Percentiles rank a stretch among this genome's conserved stretches.
These are phyloP conservation scores for Tremellales sp. DNA, from an alignment of 1,284 basidiomycete genomes.

Conservation along the genomic window DNA sequence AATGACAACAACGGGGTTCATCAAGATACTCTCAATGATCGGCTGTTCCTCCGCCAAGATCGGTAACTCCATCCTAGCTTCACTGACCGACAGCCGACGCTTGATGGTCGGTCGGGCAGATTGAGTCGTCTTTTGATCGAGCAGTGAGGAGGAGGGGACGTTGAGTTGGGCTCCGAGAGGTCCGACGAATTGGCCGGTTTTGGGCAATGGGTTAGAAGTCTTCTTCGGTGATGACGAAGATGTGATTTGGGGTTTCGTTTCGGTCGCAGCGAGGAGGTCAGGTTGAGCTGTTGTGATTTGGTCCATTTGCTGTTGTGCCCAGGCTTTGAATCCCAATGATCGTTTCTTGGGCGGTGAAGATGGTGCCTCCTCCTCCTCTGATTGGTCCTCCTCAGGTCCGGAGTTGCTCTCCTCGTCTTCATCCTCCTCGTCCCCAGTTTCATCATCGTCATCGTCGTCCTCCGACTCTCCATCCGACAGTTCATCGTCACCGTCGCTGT, in stretches of 20 bases:
- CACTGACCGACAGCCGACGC: constrained; percentile 70
- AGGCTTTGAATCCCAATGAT: constrained; percentile 68
- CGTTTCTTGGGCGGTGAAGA: constrained; percentile 33
- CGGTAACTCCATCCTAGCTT: constrained; percentile 74
- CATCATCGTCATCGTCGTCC: constrained; percentile 18
- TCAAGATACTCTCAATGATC: constrained; percentile 85
- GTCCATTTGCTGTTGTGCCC: constrained; percentile 68
- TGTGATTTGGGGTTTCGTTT: constrained; percentile 15
- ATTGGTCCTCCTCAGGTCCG: constrained; percentile 13
- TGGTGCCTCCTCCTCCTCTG: constrained; percentile 19
- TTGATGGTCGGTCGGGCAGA: constrained; percentile 60
- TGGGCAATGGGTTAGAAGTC: constrained; percentile 16
- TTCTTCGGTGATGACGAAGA: constrained; percentile 3
- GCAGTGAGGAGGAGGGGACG: constrained; percentile 42
- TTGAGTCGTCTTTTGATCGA: constrained; percentile 23
- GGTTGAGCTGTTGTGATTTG: constrained; percentile 18
- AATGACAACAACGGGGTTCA: constrained; percentile 72
- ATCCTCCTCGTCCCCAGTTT: constrained; percentile 10
- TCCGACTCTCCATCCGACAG: constrained; percentile 20
- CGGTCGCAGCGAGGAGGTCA: constrained; percentile 7
- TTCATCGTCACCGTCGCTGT: constrained; percentile 11
- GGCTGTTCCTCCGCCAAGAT: constrained; percentile 90
- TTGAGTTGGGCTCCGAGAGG: constrained; percentile 42
- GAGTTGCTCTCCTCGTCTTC: constrained; percentile 14
- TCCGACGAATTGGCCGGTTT: constrained; percentile 36